These are phyloP conservation scores for Talaromyces pinophilus DNA, from an alignment of 2,329 filamentous ascomycete species.

Conservation along the genomic window DNA sequence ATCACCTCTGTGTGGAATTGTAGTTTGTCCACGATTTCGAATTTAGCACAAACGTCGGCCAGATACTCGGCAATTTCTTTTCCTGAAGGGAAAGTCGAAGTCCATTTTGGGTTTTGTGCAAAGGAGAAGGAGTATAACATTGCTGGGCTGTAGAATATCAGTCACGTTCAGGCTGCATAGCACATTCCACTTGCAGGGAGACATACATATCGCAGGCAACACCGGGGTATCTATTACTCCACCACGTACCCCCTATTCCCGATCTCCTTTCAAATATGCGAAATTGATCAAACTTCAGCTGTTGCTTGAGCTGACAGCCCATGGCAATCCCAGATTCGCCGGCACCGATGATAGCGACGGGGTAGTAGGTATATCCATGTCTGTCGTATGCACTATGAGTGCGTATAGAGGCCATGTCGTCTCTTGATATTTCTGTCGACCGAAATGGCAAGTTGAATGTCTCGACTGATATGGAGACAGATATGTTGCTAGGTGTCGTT, in stretches of 20 bases:
- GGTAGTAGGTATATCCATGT: conserved; percentile 48
- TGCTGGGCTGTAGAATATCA: conserved; percentile 49
- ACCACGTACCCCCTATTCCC: conserved; percentile 65
- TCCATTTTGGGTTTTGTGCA: conserved; percentile 55
- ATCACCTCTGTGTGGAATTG: conserved; percentile 60
- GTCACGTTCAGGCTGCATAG: background rate
- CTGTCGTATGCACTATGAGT: conserved; percentile 43
- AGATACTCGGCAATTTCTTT: conserved; percentile 56
- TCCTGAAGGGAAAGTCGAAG: conserved; percentile 51
- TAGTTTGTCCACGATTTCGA: conserved; percentile 58
- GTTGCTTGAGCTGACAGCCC: conserved; percentile 59
- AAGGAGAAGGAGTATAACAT: conserved; percentile 61
- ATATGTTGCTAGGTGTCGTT: background rate
- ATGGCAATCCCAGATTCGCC: conserved; percentile 65
- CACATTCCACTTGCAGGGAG: background rate
- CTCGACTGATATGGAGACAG: background rate
- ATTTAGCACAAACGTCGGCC: conserved; percentile 55
- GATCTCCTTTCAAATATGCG: conserved; percentile 61
- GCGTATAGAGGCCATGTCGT: conserved; percentile 37
- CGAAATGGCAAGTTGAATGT: conserved; percentile 2
- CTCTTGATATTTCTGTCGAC: background rate
- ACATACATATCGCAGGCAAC: conserved; percentile 57
- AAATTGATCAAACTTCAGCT: conserved; percentile 61
- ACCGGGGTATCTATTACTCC: conserved; percentile 63
- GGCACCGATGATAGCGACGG: conserved; percentile 60